phyloP scores from a whole-genome alignment of 768 basidiomycete genomes.

The Russula sp. region DNA sequence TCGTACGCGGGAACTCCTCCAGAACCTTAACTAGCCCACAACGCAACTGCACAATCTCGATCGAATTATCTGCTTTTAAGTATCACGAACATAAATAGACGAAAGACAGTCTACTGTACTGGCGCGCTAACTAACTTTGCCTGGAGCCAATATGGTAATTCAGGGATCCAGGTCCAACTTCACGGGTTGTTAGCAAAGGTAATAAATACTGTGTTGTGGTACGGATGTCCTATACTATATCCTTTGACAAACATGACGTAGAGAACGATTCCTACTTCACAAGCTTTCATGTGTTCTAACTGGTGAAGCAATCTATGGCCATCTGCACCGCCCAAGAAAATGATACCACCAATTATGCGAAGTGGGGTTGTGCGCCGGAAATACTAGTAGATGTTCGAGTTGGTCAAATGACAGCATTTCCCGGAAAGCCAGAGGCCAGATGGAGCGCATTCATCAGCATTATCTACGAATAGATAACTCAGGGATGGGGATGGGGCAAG shows the following conservation, averaged over 20 bases:
- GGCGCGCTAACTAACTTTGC: neutral
- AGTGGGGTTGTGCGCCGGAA: too few relatives aligned
- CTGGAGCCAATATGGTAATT: neutral
- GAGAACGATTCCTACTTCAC: neutral
- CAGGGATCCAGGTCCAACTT: neutral
- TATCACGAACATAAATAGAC: neutral
- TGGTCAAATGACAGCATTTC: too few relatives aligned
- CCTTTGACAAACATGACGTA: neutral
- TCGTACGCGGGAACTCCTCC: slow-evolving; percentile 16
- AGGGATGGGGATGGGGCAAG: too few relatives aligned
- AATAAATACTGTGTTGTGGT: neutral
- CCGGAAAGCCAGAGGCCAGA: too few relatives aligned
- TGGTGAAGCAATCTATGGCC: too few relatives aligned
- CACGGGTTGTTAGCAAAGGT: neutral
- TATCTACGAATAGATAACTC: too few relatives aligned
- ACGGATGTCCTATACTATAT: neutral
- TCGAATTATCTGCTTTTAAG: neutral
- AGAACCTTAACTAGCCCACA: slow-evolving; percentile 3
- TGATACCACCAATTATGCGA: too few relatives aligned
- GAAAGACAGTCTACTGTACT: neutral
- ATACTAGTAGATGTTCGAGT: too few relatives aligned
- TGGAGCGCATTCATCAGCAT: too few relatives aligned
- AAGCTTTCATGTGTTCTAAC: too few relatives aligned
- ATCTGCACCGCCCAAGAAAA: too few relatives aligned
- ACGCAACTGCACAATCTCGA: neutral